Evolutionary conservation across 345 rosid genomes (phyloP).

Genomic region (Schrenkiella parvula): DNA sequence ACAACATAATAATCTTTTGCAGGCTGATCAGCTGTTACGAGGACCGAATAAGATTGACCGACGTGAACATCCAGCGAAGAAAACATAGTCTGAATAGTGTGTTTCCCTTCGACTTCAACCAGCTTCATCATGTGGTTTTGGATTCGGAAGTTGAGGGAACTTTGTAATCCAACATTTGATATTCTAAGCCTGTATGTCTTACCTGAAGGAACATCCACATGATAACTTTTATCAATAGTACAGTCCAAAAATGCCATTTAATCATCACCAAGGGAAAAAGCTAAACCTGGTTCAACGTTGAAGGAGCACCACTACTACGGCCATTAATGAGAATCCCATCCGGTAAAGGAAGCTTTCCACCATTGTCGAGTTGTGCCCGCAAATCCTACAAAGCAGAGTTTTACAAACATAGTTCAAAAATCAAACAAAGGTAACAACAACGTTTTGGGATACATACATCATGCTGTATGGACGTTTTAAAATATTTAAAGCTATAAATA

Average conservation of each 20-base stretch:
- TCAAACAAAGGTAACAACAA: neutral
- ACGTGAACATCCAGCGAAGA: conserved; percentile 78
- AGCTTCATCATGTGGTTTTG: conserved; percentile 69
- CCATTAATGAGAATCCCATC: neutral
- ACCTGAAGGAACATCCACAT: neutral
- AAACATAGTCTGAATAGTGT: conserved; percentile 61
- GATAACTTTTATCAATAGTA: neutral
- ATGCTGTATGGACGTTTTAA: too few relatives aligned
- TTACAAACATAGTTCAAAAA: neutral
- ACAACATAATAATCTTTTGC: conserved; percentile 65
- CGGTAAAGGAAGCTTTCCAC: neutral
- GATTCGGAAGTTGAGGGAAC: conserved; percentile 75
- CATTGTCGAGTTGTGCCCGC: neutral
- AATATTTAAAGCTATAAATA: too few relatives aligned
- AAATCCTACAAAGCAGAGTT: neutral
- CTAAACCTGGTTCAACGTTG: neutral
- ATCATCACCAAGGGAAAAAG: too few relatives aligned
- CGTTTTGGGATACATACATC: too few relatives aligned
- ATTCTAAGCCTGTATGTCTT: neutral
- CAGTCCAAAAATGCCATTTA: neutral
- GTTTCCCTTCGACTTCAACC: conserved; percentile 88
- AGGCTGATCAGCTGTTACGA: conserved; percentile 76
- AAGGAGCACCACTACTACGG: neutral
- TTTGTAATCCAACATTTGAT: conserved; percentile 75
- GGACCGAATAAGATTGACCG: conserved; percentile 78